Evolutionary conservation across 169 alveolate genomes (phyloP), one percentile per base, ranked within the genome.

Genomic region (Plasmodium chabaudi): DNA sequence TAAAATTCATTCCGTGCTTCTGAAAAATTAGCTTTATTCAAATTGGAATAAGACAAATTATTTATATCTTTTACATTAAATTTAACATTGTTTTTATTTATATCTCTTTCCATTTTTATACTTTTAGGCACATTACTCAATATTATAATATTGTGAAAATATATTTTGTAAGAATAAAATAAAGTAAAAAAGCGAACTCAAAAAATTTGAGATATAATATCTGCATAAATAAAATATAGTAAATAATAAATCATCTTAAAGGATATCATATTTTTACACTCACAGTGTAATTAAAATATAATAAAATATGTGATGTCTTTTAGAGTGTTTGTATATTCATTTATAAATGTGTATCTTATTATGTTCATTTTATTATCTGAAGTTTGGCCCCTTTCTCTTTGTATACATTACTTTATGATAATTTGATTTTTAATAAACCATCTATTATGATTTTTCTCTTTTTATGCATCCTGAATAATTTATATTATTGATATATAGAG

Each of bases 81-180:
- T 53, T 13, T 63, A 27, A 12, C 15, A 44, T 59, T 59, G n/a
- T 65, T 69, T 25, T 75, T 68, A 75, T 34, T 75, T 46, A 19
- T 55, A 57, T 49, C 88, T 75, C 59, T 67, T 13, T 49, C 75
- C 75, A 63, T 75, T 47, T 68, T 75, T 15, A 59, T 65, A 25
- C 84, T 5, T 60, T 23, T 42, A 42, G 27, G 1, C 13, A 42
- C 69, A 59, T 71, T 15, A 71, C 42, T 42, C 1, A 53, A 47
- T 49, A 12, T 15, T 70, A 25, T 21, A 23, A 39, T 49, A 23
- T 49, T n/a, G 49, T 19, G 34, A 51, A 12, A 71, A n/a, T 49
- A 53, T 9, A 6, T 47, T 71, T 49, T 49, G 67, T 60, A 49
- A 71, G 49, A 71, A 42, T 15, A 56, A 71, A 25, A 59, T 12